Conservation (phyloP, 306 rosid species). For the Casuarina cunninghamiana region DNA sequence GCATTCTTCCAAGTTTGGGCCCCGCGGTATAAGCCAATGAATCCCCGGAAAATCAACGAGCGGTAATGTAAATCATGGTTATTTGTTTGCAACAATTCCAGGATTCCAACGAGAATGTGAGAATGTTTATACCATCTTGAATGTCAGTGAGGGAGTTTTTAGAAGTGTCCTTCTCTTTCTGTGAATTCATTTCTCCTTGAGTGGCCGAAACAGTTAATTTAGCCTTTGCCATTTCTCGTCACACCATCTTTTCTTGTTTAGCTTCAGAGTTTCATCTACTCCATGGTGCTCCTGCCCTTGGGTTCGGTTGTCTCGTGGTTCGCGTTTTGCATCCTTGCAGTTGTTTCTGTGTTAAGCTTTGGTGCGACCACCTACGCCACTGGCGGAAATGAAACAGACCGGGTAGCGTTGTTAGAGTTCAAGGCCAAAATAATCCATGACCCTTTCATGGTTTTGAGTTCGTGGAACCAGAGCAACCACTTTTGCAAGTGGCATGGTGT, state of each 20-base stretch:
- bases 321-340: not conserved
- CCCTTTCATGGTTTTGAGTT: not conserved
- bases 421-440: not conserved
- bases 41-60: too few species aligned
- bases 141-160: too few species aligned
- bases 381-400: not conserved
- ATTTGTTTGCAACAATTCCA: too few species aligned
- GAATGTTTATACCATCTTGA: too few species aligned
- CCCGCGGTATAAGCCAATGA: too few species aligned
- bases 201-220: not conserved
- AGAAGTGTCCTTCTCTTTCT: not conserved
- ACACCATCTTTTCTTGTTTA: too few species aligned
- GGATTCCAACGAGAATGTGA: too few species aligned
- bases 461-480: not conserved
- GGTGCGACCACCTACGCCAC: not conserved
- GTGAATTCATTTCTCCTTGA: not conserved
- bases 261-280: not conserved
- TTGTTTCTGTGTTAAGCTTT: not conserved
- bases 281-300: not conserved
- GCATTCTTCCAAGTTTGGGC: too few species aligned
- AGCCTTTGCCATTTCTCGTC: too few species aligned
- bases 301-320: not conserved
- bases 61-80: too few species aligned
- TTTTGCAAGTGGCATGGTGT: not conserved
- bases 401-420: not conserved